Evolutionary conservation across 202 grass and related monocot species (phyloP).

Genomic region (Sporobolus alterniflorus): DNA sequence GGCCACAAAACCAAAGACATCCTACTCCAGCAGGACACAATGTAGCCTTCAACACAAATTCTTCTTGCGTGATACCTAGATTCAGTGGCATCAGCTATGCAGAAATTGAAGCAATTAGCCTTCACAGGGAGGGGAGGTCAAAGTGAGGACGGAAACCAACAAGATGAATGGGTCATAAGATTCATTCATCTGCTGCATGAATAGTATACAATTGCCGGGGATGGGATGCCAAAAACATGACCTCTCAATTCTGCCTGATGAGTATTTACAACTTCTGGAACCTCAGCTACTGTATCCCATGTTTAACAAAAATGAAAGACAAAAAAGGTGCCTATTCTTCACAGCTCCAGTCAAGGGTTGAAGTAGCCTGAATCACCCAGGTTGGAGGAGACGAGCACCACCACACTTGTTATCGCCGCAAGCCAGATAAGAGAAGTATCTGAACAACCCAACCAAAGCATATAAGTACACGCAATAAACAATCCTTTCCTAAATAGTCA

Average conservation of each 20-base stretch:
- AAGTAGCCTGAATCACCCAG: constrained; percentile 78
- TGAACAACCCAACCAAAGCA: constrained; percentile 36
- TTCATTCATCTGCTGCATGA: background rate
- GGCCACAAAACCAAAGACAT: no score
- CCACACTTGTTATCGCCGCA: constrained; percentile 71
- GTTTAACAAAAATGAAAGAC: background rate
- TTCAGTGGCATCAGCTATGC: no score
- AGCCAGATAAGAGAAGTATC: constrained; percentile 83
- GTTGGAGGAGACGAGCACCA: constrained; percentile 70
- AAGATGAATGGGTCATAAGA: background rate
- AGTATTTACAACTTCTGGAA: background rate
- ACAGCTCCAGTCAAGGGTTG: constrained; percentile 52
- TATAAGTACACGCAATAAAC: constrained; percentile 10
- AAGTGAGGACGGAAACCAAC: background rate
- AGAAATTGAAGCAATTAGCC: no score
- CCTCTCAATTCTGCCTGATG: background rate
- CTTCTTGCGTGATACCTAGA: no score
- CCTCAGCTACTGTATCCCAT: background rate
- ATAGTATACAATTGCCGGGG: background rate
- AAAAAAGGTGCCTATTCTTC: background rate
- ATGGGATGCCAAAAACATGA: background rate
- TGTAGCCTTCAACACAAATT: no score
- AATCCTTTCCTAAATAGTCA: background rate
- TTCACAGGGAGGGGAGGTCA: no score
- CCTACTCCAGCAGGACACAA: no score